A percentile compares a stretch with the other conserved stretches of the same genome.
These are phyloP conservation scores for Suhomyces vadensis DNA, from an alignment of 805 yeast species.

Conservation along the genomic window DNA sequence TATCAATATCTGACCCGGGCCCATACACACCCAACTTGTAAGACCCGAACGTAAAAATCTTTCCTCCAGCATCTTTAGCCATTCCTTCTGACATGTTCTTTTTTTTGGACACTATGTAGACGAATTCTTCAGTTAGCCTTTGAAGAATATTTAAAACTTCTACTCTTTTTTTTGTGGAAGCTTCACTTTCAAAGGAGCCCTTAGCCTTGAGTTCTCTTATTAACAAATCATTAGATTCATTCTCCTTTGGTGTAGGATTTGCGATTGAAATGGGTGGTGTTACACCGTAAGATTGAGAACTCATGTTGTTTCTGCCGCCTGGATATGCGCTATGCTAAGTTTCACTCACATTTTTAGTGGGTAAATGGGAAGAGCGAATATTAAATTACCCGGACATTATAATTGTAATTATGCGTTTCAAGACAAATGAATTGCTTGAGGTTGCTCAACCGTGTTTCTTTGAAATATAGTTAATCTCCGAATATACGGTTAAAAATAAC, in stretches of 20 bases:
- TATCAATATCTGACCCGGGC: slow-evolving; percentile 97
- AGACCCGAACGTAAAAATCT: slow-evolving; percentile 94
- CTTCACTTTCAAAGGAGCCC: slow-evolving; percentile 87
- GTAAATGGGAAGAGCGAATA: background rate
- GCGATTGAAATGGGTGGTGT: slow-evolving; percentile 84
- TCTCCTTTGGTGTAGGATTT: slow-evolving; percentile 82
- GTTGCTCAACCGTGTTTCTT: too few species aligned
- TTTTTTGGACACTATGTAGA: slow-evolving; percentile 70
- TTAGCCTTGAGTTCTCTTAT: slow-evolving; percentile 76
- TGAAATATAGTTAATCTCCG: too few species aligned
- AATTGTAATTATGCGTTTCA: background rate
- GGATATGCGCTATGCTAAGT: background rate
- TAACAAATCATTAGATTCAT: slow-evolving; percentile 68
- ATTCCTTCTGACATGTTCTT: slow-evolving; percentile 96
- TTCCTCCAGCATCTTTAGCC: slow-evolving; percentile 98
- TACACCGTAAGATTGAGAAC: slow-evolving; percentile 52
- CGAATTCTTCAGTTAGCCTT: slow-evolving; percentile 75
- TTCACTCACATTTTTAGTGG: too few species aligned
- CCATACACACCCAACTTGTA: slow-evolving; percentile 95
- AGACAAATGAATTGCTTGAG: too few species aligned
- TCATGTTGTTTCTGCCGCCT: slow-evolving; percentile 9
- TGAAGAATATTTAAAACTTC: slow-evolving; percentile 74
- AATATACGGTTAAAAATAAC: too few species aligned
- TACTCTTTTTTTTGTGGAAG: slow-evolving; percentile 77
- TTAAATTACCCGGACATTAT: background rate